These are phyloP conservation scores for Starmerella etchellsii DNA, from an alignment of 805 yeast genomes.

Conservation along the genomic window DNA sequence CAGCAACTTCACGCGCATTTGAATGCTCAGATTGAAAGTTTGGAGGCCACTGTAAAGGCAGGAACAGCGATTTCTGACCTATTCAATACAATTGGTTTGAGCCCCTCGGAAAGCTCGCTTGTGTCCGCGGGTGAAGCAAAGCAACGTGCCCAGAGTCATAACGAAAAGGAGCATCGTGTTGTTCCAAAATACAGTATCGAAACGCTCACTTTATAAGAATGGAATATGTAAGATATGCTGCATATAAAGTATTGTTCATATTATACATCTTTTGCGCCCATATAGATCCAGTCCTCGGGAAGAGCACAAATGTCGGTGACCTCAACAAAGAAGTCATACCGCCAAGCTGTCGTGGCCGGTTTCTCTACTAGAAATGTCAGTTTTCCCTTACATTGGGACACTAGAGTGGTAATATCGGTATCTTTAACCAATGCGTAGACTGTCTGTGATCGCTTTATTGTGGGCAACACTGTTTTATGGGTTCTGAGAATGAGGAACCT, in stretches of 20 bases:
- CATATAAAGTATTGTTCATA: not conserved
- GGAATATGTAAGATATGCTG: not conserved
- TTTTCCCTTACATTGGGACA: not conserved
- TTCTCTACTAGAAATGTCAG: not conserved
- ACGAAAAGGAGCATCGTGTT: conserved; percentile 1
- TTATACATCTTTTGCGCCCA: not conserved
- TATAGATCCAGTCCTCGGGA: too few species aligned
- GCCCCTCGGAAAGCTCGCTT: conserved; percentile 6
- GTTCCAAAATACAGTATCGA: conserved; percentile 27
- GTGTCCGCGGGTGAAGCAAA: conserved; percentile 16
- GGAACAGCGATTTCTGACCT: conserved; percentile 22
- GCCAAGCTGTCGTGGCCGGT: conserved; percentile 3
- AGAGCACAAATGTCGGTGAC: not conserved
- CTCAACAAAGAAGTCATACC: conserved; percentile 11
- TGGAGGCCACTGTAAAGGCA: conserved; percentile 18
- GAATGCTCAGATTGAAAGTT: conserved; percentile 35
- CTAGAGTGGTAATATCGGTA: not conserved
- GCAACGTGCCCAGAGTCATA: conserved; percentile 1
- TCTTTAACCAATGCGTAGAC: not conserved
- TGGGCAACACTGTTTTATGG: not conserved
- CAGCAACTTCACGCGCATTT: conserved; percentile 35
- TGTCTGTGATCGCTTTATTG: too few species aligned
- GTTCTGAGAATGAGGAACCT: conserved; percentile 54
- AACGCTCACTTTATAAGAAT: conserved; percentile 20
- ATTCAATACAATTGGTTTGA: conserved; percentile 20